A percentile compares a stretch with the other conserved stretches of the same genome.
Evolutionary conservation across 1,284 basidiomycete species (phyloP).

Genomic region (Cutaneotrichosporon cutaneum): DNA sequence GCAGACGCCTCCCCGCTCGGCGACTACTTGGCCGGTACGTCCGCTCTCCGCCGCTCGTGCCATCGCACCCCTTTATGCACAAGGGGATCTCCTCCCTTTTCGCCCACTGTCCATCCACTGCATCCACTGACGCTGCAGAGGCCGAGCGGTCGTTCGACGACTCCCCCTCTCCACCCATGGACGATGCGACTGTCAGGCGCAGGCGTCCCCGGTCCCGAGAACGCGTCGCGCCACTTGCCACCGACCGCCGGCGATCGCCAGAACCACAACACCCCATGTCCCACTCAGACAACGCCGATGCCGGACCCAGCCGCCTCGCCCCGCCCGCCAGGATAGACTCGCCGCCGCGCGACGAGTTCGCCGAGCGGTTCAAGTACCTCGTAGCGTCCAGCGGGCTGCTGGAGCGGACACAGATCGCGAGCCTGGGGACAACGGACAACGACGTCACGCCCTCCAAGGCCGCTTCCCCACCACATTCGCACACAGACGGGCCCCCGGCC

Average conservation of each 20-base stretch:
- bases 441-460: background rate
- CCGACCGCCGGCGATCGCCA: background rate
- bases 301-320: constrained; percentile 4
- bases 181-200: constrained; percentile 9
- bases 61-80: constrained; percentile 1
- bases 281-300: background rate
- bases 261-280: background rate
- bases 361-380: constrained; percentile 47
- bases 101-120: constrained; percentile 2
- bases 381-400: constrained; percentile 45
- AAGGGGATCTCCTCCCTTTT: background rate
- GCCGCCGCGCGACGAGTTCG: constrained; percentile 28
- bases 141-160: constrained; percentile 24
- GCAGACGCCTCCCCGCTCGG: constrained; percentile 16
- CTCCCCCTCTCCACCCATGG: constrained; percentile 11
- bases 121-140: constrained; percentile 15
- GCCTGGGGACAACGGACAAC: background rate
- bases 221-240: background rate
- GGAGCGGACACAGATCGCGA: constrained; percentile 29
- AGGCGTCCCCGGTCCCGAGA: background rate
- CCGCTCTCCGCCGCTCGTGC: constrained; percentile 1
- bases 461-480: background rate
- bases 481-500: background rate
- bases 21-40: constrained; percentile 24
- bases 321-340: background rate